These are phyloP conservation scores for Rubia balearica DNA, from an alignment of 305 asterid species.

Conservation along the genomic window DNA sequence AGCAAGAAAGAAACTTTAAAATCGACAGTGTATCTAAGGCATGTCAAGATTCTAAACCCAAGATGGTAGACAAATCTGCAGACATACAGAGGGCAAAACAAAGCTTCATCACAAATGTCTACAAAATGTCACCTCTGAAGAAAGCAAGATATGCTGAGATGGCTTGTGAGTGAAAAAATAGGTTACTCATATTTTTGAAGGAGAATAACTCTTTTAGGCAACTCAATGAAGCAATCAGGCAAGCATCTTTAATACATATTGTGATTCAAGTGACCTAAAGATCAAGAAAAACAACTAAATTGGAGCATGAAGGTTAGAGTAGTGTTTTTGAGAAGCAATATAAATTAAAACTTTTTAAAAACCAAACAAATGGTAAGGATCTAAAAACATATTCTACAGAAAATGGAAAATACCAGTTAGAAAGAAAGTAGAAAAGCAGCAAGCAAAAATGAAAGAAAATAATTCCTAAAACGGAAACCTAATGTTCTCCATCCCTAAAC, in stretches of 20 bases:
- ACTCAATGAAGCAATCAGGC: conserved; percentile 18
- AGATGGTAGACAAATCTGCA: conserved; percentile 21
- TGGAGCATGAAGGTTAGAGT: conserved; percentile 12
- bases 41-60: conserved; percentile 15
- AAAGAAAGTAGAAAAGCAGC: conserved; percentile 8
- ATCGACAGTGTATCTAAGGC: conserved; percentile 18
- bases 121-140: conserved; percentile 31
- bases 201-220: conserved; percentile 22
- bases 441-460: background rate
- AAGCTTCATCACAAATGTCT: conserved; percentile 21
- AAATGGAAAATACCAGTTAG: background rate
- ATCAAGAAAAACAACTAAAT: no score
- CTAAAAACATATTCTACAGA: background rate
- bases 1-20: conserved; percentile 11
- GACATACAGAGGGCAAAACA: conserved; percentile 18
- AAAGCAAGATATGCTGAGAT: conserved; percentile 48
- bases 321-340: background rate
- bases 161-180: conserved; percentile 45
- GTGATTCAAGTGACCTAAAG: conserved; percentile 13
- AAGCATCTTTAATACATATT: conserved; percentile 15
- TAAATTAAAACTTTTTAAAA: no score
- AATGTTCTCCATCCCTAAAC: conserved; percentile 5
- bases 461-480: background rate
- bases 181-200: conserved; percentile 7
- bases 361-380: background rate